Percentiles rank a stretch among this genome's conserved stretches.
Conservation (phyloP, 1,284 basidiomycete species). For the Ustilago hordei region DNA sequence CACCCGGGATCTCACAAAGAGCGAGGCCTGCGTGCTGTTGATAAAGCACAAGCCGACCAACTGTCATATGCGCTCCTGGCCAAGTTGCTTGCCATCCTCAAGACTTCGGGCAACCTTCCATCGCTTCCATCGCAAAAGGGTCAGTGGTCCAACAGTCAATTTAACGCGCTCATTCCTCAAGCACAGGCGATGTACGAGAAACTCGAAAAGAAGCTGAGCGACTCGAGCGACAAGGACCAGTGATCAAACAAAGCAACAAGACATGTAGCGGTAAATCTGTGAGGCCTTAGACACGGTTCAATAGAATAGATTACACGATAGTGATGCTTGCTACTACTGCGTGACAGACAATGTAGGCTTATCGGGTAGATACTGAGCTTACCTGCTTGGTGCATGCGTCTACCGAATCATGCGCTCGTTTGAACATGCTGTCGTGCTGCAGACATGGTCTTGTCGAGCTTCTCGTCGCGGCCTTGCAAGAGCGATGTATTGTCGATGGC, state of each 20-base stretch:
- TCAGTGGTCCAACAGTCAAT: slow-evolving; percentile 50
- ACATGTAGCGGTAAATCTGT: not conserved
- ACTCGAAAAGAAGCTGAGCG: slow-evolving; percentile 39
- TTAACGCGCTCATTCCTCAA: slow-evolving; percentile 43
- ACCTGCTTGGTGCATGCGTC: not conserved
- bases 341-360: not conserved
- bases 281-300: not conserved
- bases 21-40: slow-evolving; percentile 26
- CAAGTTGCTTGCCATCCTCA: slow-evolving; percentile 47
- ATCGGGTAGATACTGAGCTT: not conserved
- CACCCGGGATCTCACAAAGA: slow-evolving; percentile 14
- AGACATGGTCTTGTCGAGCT: slow-evolving; percentile 35
- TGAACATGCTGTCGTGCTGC: slow-evolving; percentile 16
- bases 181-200: slow-evolving; percentile 49
- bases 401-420: not conserved
- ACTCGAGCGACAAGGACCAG: slow-evolving; percentile 6
- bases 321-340: not conserved
- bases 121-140: slow-evolving; percentile 47
- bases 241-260: not conserved
- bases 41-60: slow-evolving; percentile 37
- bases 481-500: slow-evolving; percentile 33
- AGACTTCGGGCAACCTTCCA: slow-evolving; percentile 44
- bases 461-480: slow-evolving; percentile 16
- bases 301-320: not conserved
- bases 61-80: slow-evolving; percentile 44